These are phyloP conservation scores for Sarocladium strictum DNA, from an alignment of 2,329 filamentous ascomycete species.

Conservation along the genomic window DNA sequence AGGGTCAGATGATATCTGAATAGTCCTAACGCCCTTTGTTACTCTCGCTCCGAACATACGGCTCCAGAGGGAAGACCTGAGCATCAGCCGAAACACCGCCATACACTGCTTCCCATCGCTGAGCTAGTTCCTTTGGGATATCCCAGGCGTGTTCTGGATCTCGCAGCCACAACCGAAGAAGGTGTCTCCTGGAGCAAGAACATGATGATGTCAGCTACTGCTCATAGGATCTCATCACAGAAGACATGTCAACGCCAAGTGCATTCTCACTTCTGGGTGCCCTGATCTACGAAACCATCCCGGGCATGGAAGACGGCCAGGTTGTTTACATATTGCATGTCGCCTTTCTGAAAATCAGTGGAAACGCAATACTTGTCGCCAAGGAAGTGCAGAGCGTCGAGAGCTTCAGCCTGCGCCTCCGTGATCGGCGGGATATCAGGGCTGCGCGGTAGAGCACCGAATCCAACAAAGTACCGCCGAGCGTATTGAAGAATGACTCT, in stretches of 20 bases:
- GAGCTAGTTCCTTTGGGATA: slow-evolving; percentile 36
- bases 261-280: slow-evolving; percentile 38
- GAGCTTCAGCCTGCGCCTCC: slow-evolving; percentile 45
- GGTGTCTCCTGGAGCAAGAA: slow-evolving; percentile 40
- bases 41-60: slow-evolving; percentile 24
- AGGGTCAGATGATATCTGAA: too few species aligned
- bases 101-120: slow-evolving; percentile 48
- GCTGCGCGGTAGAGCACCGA: slow-evolving; percentile 46
- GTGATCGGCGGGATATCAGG: slow-evolving; percentile 49
- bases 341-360: slow-evolving; percentile 42
- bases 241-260: too few species aligned
- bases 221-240: too few species aligned
- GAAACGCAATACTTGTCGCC: slow-evolving; percentile 39
- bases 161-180: slow-evolving; percentile 44
- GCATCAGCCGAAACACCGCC: slow-evolving; percentile 43
- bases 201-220: too few species aligned
- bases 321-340: slow-evolving; percentile 52
- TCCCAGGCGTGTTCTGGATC: slow-evolving; percentile 44
- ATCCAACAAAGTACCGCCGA: slow-evolving; percentile 53
- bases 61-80: slow-evolving; percentile 51
- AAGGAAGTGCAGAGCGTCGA: slow-evolving; percentile 44
- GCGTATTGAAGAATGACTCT: slow-evolving; percentile 56
- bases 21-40: slow-evolving; percentile 14
- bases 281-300: slow-evolving; percentile 39
- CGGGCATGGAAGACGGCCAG: slow-evolving; percentile 47